These are phyloP conservation scores for Elasticomyces elasticus DNA, from an alignment of 495 filamentous ascomycete genomes.

Conservation along the genomic window DNA sequence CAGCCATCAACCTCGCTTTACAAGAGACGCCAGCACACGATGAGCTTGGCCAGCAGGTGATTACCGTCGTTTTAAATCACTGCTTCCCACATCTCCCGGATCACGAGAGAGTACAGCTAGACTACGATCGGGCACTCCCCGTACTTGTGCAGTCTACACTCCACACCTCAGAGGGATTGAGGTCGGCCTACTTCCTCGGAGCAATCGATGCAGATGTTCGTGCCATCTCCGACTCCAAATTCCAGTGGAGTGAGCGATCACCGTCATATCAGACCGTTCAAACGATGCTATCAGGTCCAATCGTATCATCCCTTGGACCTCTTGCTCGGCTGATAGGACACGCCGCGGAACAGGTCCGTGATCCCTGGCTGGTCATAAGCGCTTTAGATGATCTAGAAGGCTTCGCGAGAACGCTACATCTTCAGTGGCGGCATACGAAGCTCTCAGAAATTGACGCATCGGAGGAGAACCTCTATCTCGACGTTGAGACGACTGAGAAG, in stretches of 20 bases:
- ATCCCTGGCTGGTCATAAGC: constrained; percentile 51
- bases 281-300: constrained; percentile 45
- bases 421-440: constrained; percentile 79
- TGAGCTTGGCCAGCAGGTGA: constrained; percentile 46
- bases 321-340: constrained; percentile 68
- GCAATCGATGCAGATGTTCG: constrained; percentile 67
- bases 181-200: constrained; percentile 71
- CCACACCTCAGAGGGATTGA: constrained; percentile 62
- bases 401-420: constrained; percentile 60
- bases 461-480: constrained; percentile 60
- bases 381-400: constrained; percentile 60
- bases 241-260: constrained; percentile 61
- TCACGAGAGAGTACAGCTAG: constrained; percentile 41
- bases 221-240: constrained; percentile 49
- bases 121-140: constrained; percentile 66
- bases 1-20: constrained; percentile 68
- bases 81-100: constrained; percentile 66
- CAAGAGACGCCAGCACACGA: constrained; percentile 43
- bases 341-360: constrained; percentile 54
- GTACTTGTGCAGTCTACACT: constrained; percentile 58
- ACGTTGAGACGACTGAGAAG: constrained; percentile 54
- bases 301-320: constrained; percentile 68
- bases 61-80: constrained; percentile 68
- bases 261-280: constrained; percentile 38
- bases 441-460: constrained; percentile 72